Evolutionary conservation across 2,329 filamentous ascomycete species (phyloP), one percentile per base, ranked within the genome.

Genomic region (Epichloe aotearoae): DNA sequence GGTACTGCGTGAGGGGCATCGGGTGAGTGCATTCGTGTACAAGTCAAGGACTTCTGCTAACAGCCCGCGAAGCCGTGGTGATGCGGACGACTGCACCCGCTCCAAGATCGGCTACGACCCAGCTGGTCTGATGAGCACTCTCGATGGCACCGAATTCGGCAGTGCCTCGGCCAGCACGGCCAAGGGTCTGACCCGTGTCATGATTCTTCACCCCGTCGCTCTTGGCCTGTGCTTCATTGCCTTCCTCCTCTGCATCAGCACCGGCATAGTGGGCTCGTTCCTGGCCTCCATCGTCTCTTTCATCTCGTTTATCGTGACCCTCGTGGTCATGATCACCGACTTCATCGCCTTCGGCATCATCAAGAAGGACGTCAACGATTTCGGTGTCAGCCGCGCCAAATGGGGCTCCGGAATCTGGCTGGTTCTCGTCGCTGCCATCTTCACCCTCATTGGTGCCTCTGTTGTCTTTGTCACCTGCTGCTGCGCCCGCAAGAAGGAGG

Each of bases 171-270:
- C 66, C 52, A 63, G 68, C 54, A 73, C 75, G 37, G 64, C 72
- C 52, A 70, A 71, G 55, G 67, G 64, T 30, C 69, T 83, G 40
- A 82, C 79, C 41, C 68, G 70, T 55, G 75, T 77, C 54, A 77
- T 83, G 77, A 64, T 83, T 49, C 71, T 84, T 52, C 80, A 83
- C 66, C 78, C 80, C 30, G 66, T 83, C 58, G 76, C 72, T n/a
- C 71, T 72, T 53, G 77, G 67, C 50, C 62, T 82, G 3, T 68
- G 73, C 57, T 82, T 82, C 66, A 67, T 82, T 54, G 75, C 77
- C 53, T 81, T 81, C 64, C 59, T 80, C 45, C 66, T 80, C 46
- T 73, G 73, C 44, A 62, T 78, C 37, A 73, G 73, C 53, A 66
- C 76, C 3, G 75, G 76, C 52, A 56, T 76, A 47, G 53, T 79